Base-by-base conservation (phyloP, 2,329 filamentous ascomycete genomes). In the Aureobasidium lini region DNA sequence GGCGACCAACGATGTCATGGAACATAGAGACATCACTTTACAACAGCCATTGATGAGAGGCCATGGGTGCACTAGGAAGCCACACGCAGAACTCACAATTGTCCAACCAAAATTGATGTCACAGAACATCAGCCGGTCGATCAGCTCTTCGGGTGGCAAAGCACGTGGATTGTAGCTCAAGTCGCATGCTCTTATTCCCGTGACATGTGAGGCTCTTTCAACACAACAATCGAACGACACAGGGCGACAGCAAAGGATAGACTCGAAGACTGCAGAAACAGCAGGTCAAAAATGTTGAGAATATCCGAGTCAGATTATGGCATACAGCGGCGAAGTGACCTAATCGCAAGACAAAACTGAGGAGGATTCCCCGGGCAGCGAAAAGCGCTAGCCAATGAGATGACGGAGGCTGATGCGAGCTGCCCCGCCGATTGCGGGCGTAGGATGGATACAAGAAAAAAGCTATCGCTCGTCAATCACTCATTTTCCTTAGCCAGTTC, bases 381-480 rank as follows among this genome's bases (percentile, higher is more conserved):
- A 49, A n/a, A n/a, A 18, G 8, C 36, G 32, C 23, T 31, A 36
- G 40, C 52, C 52, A 56, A 56, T 56, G 39, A 56, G 31, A 34
- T 42, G 28, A 43, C 50, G 48, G 36, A 50, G 32, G 47, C 31
- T 37, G 29, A 56, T 36, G 29, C 18, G 16, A 44, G 29, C 39
- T 54, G 50, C 50, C 50, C 52, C 40, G 52, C 52, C 52, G 40
- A 44, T 46, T 31, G 52, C 52, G 52, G 40, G 52, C 29, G 40
- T 15, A 18, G 29, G 16, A 43, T 42, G 50, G 37, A 54, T 9
- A 34, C 50, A 43, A 34, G 50, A 54, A 54, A 54, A 54, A 43
- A 34, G 16, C 49, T n/a, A 31, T 54, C 50, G 37, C 52, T 4
- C 40, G 15, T 23, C 52, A n/a, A 15, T 32, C 11, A 32, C 6